A percentile compares a stretch with the other conserved stretches of the same genome.
phyloP scores from a whole-genome alignment of 345 rosid species.

The Atalantia buxifolia region DNA sequence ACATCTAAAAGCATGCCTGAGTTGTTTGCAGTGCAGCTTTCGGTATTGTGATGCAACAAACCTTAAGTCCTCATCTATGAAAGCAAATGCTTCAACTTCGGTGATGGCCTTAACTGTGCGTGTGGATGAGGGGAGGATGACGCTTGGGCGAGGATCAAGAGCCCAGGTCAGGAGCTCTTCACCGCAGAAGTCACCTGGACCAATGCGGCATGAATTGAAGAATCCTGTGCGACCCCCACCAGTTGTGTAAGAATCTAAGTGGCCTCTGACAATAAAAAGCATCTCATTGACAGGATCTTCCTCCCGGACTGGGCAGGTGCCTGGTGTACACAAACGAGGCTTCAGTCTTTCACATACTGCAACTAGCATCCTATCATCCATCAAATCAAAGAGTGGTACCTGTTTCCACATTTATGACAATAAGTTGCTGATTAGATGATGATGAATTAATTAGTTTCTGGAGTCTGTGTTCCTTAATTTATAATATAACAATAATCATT shows the following conservation, averaged over 20 bases:
- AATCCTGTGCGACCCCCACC: constrained; percentile 52
- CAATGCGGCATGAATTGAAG: constrained; percentile 47
- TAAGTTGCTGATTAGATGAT: background rate
- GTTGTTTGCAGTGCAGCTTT: constrained; percentile 42
- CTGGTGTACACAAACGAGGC: constrained; percentile 36
- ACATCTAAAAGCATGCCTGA: constrained; percentile 43
- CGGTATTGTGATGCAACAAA: constrained; percentile 54
- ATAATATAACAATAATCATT: background rate
- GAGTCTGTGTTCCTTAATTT: too few species aligned
- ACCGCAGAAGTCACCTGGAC: constrained; percentile 56
- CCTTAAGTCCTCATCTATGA: constrained; percentile 43
- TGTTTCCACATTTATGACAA: constrained; percentile 8
- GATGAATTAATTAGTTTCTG: background rate
- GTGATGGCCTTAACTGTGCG: constrained; percentile 46
- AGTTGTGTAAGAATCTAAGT: constrained; percentile 44
- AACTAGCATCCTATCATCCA: constrained; percentile 57
- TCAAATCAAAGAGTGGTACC: constrained; percentile 50
- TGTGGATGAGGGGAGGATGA: constrained; percentile 44
- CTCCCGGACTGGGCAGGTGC: constrained; percentile 39
- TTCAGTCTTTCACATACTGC: constrained; percentile 56
- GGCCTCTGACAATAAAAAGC: constrained; percentile 57
- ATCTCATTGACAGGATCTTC: constrained; percentile 56
- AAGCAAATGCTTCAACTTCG: constrained; percentile 54
- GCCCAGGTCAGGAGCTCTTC: constrained; percentile 62
- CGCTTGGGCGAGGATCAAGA: constrained; percentile 42